These are phyloP conservation scores for Aspergillus brunneoviolaceus DNA, from an alignment of 2,329 filamentous ascomycete genomes.

Conservation along the genomic window DNA sequence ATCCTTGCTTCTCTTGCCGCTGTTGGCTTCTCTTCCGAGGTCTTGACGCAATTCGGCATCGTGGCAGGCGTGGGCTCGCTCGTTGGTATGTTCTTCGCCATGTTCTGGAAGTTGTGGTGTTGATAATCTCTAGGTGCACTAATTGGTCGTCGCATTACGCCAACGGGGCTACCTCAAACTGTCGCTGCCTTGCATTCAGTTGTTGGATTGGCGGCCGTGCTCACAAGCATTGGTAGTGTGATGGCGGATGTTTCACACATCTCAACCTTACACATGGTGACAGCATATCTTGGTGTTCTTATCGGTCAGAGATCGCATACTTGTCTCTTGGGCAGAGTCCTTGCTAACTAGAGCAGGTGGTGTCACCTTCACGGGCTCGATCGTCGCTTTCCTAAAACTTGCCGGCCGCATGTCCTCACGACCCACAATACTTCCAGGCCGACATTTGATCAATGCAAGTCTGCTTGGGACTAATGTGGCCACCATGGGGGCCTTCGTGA, in stretches of 20 bases:
- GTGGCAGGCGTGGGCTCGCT: slow-evolving; percentile 72
- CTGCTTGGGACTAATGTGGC: slow-evolving; percentile 74
- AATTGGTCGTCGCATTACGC: slow-evolving; percentile 83
- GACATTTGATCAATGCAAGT: slow-evolving; percentile 72
- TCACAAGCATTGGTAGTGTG: slow-evolving; percentile 86
- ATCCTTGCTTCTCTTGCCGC: slow-evolving; percentile 80
- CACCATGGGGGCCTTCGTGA: slow-evolving; percentile 80
- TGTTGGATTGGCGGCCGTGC: slow-evolving; percentile 80
- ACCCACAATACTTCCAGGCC: slow-evolving; percentile 69
- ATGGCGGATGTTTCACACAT: slow-evolving; percentile 70
- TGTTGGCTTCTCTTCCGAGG: slow-evolving; percentile 75
- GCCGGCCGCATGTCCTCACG: slow-evolving; percentile 78
- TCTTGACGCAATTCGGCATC: slow-evolving; percentile 74
- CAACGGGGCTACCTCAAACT: slow-evolving; percentile 83
- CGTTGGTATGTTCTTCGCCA: slow-evolving; percentile 45
- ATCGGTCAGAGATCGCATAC: slow-evolving; percentile 56
- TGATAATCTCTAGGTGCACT: slow-evolving; percentile 56
- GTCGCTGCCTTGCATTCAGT: slow-evolving; percentile 88
- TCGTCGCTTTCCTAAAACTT: slow-evolving; percentile 86
- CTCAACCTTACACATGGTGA: slow-evolving; percentile 78
- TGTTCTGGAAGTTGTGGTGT: background rate
- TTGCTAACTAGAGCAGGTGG: slow-evolving; percentile 49
- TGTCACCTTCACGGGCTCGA: slow-evolving; percentile 86
- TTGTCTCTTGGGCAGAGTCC: no score
- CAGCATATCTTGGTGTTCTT: slow-evolving; percentile 80